These are phyloP conservation scores for Malus hybrid DNA, from an alignment of 331 rosid species.

Conservation along the genomic window DNA sequence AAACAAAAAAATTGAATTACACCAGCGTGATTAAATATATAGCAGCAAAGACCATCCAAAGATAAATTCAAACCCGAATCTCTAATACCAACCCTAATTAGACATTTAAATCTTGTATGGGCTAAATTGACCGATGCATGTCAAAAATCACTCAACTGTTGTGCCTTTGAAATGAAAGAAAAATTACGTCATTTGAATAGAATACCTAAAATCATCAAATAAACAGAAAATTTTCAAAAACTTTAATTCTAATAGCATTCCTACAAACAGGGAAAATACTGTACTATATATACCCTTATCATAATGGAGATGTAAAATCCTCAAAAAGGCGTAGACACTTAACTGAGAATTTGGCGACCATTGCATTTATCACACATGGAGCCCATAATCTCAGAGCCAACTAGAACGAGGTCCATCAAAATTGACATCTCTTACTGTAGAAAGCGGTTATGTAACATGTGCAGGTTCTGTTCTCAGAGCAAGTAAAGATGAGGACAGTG, in stretches of 20 bases:
- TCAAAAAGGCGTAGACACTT: background rate
- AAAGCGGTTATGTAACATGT: constrained; percentile 9
- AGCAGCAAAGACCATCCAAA: background rate
- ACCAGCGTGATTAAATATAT: background rate
- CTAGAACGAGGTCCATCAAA: background rate
- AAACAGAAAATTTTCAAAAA: background rate
- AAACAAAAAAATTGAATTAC: background rate
- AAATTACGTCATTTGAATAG: background rate
- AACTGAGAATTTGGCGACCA: background rate
- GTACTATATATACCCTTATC: background rate
- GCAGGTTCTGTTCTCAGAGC: constrained; percentile 93
- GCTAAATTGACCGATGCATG: background rate
- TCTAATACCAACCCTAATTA: background rate
- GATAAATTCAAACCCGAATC: background rate
- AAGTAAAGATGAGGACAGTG: constrained; percentile 72
- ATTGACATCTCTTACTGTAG: constrained; percentile 17
- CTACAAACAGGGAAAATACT: background rate
- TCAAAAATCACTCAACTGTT: background rate
- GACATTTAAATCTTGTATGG: background rate
- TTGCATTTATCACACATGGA: constrained; percentile 5
- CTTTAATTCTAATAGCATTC: background rate
- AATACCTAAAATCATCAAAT: background rate
- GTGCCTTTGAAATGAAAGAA: background rate
- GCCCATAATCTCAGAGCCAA: background rate
- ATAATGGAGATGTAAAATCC: background rate